These are phyloP conservation scores for Candida sp. DNA, from an alignment of 1,139 yeast genomes.

Conservation along the genomic window DNA sequence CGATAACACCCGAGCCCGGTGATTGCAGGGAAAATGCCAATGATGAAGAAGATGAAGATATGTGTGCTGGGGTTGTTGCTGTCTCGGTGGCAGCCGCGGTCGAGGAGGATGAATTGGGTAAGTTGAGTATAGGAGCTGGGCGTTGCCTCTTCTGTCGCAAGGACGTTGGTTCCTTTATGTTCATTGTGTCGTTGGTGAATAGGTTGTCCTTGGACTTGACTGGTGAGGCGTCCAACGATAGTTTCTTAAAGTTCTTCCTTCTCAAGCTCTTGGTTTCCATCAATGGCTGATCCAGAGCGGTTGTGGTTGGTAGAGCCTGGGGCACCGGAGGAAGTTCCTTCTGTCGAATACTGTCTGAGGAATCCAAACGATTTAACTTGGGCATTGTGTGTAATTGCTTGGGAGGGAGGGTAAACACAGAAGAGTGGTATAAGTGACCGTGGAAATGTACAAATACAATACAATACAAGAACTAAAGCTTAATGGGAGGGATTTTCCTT, in stretches of 20 bases:
- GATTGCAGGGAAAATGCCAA: constrained; percentile 6
- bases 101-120: constrained; percentile 12
- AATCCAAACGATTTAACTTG: constrained; percentile 30
- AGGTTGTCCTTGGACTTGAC: constrained; percentile 2
- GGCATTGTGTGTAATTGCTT: constrained; percentile 1
- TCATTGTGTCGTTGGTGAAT: constrained; percentile 9
- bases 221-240: constrained; percentile 49
- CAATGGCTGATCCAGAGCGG: constrained; percentile 13
- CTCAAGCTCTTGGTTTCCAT: constrained; percentile 63
- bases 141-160: constrained; percentile 21
- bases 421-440: not conserved
- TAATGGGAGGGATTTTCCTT: not conserved
- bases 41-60: constrained; percentile 3
- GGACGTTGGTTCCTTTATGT: constrained; percentile 16
- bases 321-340: constrained; percentile 40
- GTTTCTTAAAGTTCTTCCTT: constrained; percentile 75
- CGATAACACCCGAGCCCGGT: constrained; percentile 9
- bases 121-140: constrained; percentile 28
- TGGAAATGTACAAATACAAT: too few species aligned
- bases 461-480: not conserved
- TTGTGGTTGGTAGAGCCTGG: not conserved
- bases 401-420: not conserved
- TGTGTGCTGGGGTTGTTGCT: constrained; percentile 9
- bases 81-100: not conserved
- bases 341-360: constrained; percentile 33